Base-by-base conservation (phyloP, 306 rosid genomes). In the Calophaca sinica region DNA sequence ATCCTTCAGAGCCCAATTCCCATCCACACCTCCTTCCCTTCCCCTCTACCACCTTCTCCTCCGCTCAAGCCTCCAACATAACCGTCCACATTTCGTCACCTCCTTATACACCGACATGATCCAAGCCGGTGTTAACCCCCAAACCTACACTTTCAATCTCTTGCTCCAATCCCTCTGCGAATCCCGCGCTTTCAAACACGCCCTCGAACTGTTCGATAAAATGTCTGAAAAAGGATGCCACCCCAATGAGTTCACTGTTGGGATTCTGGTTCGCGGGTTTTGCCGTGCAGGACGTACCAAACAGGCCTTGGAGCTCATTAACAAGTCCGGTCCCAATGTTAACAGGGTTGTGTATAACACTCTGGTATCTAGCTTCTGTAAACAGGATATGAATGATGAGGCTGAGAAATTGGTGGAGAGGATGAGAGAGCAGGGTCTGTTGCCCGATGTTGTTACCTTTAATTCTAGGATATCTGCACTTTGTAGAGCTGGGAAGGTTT, bases 381-480 rank as follows among this genome's bases (percentile, higher is more conserved):
- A 66, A 78, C 72, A 79, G 74, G 88, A 89, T 45, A 76, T 71
- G 76, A 87, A 85, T 53, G 89, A 83, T 46, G 93, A 88, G 55
- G 98, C 98, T 49, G 96, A 94, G 90, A 90, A 75, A 63, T 74
- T 94, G 76, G 89, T 87, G 6, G 96, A 88, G 81, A 88, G 74
- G 82, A 91, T 94, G 98, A 86, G 87, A 60, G 86, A 86, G 38
- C 78, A 59, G 32, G 89, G 91, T 61, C 12, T 91, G 53, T 68
- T 58, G 58, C 98, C 92, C 0, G 89, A 94, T 84, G 86, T 86
- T 72, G 93, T 91, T 62, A 94, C 98, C 32, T 94, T 91, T 62
- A 94, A 94, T 76, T 84, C 92, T n/a, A 84, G 98, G 88, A 88
- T 94, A 68, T 89, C 97, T 0, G 96, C 96, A 2, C 97, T 94